A percentile compares a stretch with the other conserved stretches of the same genome.
These are phyloP conservation scores for Sphenostylis stenocarpa DNA, from an alignment of 306 rosid genomes.

Conservation along the genomic window DNA sequence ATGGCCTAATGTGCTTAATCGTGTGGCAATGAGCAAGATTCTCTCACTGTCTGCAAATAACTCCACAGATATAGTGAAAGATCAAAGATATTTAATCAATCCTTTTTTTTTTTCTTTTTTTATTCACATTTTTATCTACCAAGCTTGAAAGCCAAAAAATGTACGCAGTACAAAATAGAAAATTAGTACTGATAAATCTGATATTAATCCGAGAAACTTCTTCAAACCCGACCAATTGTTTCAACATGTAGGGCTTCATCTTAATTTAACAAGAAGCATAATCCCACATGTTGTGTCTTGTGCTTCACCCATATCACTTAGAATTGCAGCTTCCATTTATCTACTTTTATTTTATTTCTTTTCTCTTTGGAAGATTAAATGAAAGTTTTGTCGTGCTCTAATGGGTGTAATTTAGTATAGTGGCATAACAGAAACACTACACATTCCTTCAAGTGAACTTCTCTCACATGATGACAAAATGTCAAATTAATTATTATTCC, in stretches of 20 bases:
- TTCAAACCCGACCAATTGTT: constrained; percentile 38
- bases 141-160: constrained; percentile 28
- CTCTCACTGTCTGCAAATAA: not conserved
- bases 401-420: not conserved
- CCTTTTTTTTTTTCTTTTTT: not conserved
- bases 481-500: not conserved
- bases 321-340: constrained; percentile 28
- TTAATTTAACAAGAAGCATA: constrained; percentile 36
- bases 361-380: constrained; percentile 21
- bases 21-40: constrained; percentile 26
- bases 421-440: not conserved
- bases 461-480: not conserved
- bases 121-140: not conserved
- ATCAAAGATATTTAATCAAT: not conserved
- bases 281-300: constrained; percentile 70
- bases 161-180: not conserved
- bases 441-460: constrained; percentile 22
- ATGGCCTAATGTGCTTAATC: constrained; percentile 25
- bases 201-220: constrained; percentile 27
- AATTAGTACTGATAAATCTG: constrained; percentile 27
- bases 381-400: constrained; percentile 25
- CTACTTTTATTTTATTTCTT: not conserved
- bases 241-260: constrained; percentile 21
- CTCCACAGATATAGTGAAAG: constrained; percentile 8
- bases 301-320: constrained; percentile 57